These are phyloP conservation scores for Cladophialophora yegresii DNA, from an alignment of 2,329 filamentous ascomycete species.

Conservation along the genomic window DNA sequence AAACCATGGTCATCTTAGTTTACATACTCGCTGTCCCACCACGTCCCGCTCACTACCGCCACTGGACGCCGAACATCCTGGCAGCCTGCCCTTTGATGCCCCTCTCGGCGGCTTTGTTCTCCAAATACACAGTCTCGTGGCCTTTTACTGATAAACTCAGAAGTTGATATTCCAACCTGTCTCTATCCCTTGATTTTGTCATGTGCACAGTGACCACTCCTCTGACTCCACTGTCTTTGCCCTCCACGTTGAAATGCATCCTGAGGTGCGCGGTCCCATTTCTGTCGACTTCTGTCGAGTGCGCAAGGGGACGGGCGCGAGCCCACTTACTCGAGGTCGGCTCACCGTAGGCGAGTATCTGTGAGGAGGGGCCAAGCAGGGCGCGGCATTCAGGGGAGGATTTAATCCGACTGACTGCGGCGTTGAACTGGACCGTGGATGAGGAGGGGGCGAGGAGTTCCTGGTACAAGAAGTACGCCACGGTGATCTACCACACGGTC, in stretches of 20 bases:
- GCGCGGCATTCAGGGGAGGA: slow-evolving; percentile 69
- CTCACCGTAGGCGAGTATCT: slow-evolving; percentile 81
- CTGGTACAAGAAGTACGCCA: slow-evolving; percentile 74
- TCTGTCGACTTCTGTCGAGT: slow-evolving; percentile 66
- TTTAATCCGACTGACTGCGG: slow-evolving; percentile 77
- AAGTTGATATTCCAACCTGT: slow-evolving; percentile 75
- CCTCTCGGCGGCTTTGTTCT: slow-evolving; percentile 46
- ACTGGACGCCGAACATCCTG: slow-evolving; percentile 55
- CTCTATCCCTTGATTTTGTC: slow-evolving; percentile 64
- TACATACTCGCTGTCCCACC: not conserved
- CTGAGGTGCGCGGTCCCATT: slow-evolving; percentile 76
- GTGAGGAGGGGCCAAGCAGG: slow-evolving; percentile 70
- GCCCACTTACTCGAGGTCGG: slow-evolving; percentile 81
- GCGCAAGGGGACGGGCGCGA: slow-evolving; percentile 59
- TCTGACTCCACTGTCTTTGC: slow-evolving; percentile 62
- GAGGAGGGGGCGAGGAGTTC: slow-evolving; percentile 84
- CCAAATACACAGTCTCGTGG: slow-evolving; percentile 50
- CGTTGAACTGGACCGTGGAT: slow-evolving; percentile 85
- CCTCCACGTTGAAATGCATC: slow-evolving; percentile 85
- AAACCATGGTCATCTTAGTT: not conserved
- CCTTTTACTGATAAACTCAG: slow-evolving; percentile 74
- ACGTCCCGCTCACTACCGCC: slow-evolving; percentile 41
- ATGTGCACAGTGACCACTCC: slow-evolving; percentile 79
- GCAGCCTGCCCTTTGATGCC: slow-evolving; percentile 47
- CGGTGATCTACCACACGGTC: slow-evolving; percentile 60